Percentiles rank a stretch among this genome's conserved stretches.
These are phyloP conservation scores for Xylaria bambusicola DNA, from an alignment of 495 filamentous ascomycete genomes.

Conservation along the genomic window DNA sequence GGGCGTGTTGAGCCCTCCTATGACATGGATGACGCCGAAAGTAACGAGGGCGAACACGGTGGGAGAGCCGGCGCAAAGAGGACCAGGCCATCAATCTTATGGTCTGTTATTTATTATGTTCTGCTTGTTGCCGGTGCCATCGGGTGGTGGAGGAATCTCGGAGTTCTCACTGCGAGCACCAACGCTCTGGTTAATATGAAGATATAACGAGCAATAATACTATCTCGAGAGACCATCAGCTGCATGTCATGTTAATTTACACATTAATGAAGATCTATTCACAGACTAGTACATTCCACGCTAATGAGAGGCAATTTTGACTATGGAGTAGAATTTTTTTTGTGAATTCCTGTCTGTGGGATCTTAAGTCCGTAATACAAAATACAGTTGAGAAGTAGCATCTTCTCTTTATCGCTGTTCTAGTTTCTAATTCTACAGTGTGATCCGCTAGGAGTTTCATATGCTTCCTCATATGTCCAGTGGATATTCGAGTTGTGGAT, in stretches of 20 bases:
- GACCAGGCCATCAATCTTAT: conserved; percentile 40
- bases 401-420: background rate
- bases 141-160: conserved; percentile 68
- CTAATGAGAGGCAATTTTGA: background rate
- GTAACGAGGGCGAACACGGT: conserved; percentile 13
- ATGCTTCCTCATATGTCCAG: background rate
- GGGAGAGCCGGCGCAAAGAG: conserved; percentile 4
- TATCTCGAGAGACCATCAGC: background rate
- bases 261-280: conserved; percentile 1
- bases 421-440: conserved; percentile 6
- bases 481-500: background rate
- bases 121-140: conserved; percentile 71
- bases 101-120: conserved; percentile 78
- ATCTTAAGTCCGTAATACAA: background rate
- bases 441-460: background rate
- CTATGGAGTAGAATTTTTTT: background rate
- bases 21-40: conserved; percentile 10
- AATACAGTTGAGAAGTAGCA: background rate
- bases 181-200: conserved; percentile 47
- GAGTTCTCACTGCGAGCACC: conserved; percentile 67
- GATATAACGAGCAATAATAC: conserved; percentile 19
- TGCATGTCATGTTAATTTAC: no score
- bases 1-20: conserved; percentile 62
- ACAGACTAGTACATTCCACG: no score
- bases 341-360: no score